Evolutionary conservation across 2,329 filamentous ascomycete species (phyloP).

Genomic region (Cladorrhinum sp.): DNA sequence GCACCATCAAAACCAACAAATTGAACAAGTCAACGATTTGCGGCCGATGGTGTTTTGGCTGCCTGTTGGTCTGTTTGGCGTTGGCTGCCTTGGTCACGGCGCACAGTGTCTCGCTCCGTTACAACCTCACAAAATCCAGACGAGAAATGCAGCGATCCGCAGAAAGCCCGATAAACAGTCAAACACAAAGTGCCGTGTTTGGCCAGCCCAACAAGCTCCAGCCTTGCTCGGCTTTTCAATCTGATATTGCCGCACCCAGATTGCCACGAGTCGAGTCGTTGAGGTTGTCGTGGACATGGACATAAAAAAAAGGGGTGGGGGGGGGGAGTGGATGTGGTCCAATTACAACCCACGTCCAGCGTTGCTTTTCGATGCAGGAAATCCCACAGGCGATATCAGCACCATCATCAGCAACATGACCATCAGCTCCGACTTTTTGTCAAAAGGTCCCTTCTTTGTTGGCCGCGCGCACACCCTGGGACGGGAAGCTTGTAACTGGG

Average conservation of each 20-base stretch:
- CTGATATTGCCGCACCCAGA: constrained; percentile 2
- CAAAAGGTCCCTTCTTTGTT: not conserved
- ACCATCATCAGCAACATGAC: no score
- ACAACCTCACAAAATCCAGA: not conserved
- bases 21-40: not conserved
- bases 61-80: not conserved
- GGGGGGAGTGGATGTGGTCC: not conserved
- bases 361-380: not conserved
- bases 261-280: constrained; percentile 2
- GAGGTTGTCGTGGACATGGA: not conserved
- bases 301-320: not conserved
- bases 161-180: constrained; percentile 3
- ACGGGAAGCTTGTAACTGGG: not conserved
- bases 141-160: constrained; percentile 7
- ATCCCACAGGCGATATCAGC: not conserved
- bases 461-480: not conserved
- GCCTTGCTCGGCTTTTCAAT: constrained; percentile 3
- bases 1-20: not conserved
- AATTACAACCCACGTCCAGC: not conserved
- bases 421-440: not conserved
- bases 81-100: not conserved
- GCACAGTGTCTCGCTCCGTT: not conserved
- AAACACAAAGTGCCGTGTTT: constrained; percentile 1
- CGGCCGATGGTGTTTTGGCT: not conserved
- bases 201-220: constrained; percentile 2